Evolutionary conservation across 306 rosid genomes (phyloP), one percentile per base, ranked within the genome.

Genomic region (Purshia tridentata): DNA sequence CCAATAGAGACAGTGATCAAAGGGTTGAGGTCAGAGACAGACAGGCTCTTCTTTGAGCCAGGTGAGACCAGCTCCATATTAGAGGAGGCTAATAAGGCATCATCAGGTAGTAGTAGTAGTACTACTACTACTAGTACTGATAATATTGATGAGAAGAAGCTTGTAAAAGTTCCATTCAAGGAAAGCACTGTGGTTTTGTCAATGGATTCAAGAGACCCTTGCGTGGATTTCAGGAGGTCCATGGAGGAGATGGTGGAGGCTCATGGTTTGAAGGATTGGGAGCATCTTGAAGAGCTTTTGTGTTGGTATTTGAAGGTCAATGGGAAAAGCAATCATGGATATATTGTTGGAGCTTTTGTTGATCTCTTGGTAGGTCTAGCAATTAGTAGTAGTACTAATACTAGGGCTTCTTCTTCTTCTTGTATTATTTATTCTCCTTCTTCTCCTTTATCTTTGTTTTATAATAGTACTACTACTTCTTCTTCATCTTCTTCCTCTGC

Each of bases 171-270:
- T 5, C 88, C 92, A 0, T 89, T 84, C 76, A 74, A 82, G 40
- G 86, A 86, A 54, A 87, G 92, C 35, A 29, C 35, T 10, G 70
- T 89, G 49, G 83, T 51, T 0, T 0, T 87, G 40, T 61, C 88
- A 0, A 37, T 88, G 84, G 94, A 88, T 15, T 93, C 98, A 0
- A 47, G 20, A 2, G 78, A 93, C 65, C 98, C 98, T 44, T 73
- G 52, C 48, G 74, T 69, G 54, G 98, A 93, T 68, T 93, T 93
- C 76, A 85, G 85, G 16, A 74, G 72, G 6, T 91, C 98, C 0
- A 91, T 93, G 91, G 92, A 82, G 78, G 98, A 91, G 57, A 93
- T 93, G 94, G 94, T 89, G 19, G 86, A 85, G 35, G 85, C 94
- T 50, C 81, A 82, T 50, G 91, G 80, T 0, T 67, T 91, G 60